A percentile compares a stretch with the other conserved stretches of the same genome.
phyloP scores from a whole-genome alignment of 2,329 filamentous ascomycete genomes.

The Coniochaeta ligniaria region DNA sequence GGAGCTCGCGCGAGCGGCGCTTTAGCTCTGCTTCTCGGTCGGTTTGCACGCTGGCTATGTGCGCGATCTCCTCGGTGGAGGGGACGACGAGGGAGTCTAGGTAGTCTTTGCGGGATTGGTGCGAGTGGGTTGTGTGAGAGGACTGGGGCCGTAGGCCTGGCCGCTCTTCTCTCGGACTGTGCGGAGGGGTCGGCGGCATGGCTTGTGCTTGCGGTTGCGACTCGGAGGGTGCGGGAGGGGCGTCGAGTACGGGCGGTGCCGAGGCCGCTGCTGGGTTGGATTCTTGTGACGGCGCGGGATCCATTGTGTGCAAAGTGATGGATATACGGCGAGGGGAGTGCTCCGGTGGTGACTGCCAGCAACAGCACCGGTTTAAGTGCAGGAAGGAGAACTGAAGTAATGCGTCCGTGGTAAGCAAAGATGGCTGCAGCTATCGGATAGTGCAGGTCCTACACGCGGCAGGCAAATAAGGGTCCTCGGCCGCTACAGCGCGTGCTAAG shows the following conservation, averaged over 20 bases:
- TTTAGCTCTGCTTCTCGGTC: conserved; percentile 16
- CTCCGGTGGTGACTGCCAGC: background rate
- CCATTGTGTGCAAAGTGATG: background rate
- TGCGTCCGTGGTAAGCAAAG: background rate
- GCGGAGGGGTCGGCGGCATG: background rate
- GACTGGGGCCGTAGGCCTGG: background rate
- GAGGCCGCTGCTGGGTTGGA: background rate
- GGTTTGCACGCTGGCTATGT: conserved; percentile 13
- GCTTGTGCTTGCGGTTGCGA: background rate
- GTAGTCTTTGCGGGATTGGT: background rate
- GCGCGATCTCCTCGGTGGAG: conserved; percentile 12
- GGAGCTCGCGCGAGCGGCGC: conserved; percentile 9
- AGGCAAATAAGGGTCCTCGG: background rate
- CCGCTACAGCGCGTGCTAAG: background rate
- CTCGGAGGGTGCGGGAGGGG: background rate
- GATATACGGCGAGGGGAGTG: background rate
- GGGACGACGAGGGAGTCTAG: conserved; percentile 5
- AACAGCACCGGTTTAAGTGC: background rate
- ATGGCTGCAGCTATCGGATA: background rate
- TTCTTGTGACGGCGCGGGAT: background rate
- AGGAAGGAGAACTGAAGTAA: background rate
- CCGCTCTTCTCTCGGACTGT: background rate
- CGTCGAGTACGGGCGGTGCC: background rate
- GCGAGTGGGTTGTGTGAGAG: background rate
- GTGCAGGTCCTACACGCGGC: background rate